A percentile compares a stretch with the other conserved stretches of the same genome.
Conservation (phyloP, 1,284 basidiomycete species). For the Vanrija humicola region DNA sequence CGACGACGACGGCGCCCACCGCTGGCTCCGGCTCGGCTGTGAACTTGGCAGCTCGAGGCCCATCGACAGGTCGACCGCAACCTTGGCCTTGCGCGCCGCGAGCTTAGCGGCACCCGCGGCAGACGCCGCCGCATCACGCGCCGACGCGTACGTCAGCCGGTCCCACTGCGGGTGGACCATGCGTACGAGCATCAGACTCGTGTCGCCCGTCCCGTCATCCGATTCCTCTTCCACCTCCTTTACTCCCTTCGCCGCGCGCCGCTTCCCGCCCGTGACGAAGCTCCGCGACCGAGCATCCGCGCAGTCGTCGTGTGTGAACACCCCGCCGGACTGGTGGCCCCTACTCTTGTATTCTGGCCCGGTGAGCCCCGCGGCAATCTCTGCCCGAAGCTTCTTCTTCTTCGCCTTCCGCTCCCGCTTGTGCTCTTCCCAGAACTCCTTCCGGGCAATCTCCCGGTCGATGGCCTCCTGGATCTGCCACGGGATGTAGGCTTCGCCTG, state of each 20-base stretch:
- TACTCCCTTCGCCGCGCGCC: not conserved
- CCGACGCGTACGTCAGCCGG: conserved; percentile 1
- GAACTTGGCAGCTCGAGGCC: too few species aligned
- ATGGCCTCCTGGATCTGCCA: conserved; percentile 8
- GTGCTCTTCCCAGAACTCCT: not conserved
- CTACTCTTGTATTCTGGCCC: too few species aligned
- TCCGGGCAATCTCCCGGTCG: not conserved
- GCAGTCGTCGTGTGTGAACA: too few species aligned
- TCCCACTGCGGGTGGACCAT: conserved; percentile 32
- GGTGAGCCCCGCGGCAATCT: too few species aligned
- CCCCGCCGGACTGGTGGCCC: too few species aligned
- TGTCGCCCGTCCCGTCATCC: conserved; percentile 10
- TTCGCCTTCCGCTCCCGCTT: not conserved
- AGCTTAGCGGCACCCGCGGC: too few species aligned
- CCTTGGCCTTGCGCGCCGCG: too few species aligned
- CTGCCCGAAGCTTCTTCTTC: not conserved
- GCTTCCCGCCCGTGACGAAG: not conserved
- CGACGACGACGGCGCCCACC: too few species aligned
- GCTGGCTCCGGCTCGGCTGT: too few species aligned
- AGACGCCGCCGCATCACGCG: too few species aligned
- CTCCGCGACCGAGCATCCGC: not conserved
- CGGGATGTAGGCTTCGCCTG: conserved; percentile 2
- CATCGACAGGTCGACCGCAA: too few species aligned
- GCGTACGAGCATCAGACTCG: conserved; percentile 31
- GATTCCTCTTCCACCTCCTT: not conserved